phyloP scores from a whole-genome alignment of 1,139 yeast genomes.

The Yamadazyma membranifaciens region DNA sequence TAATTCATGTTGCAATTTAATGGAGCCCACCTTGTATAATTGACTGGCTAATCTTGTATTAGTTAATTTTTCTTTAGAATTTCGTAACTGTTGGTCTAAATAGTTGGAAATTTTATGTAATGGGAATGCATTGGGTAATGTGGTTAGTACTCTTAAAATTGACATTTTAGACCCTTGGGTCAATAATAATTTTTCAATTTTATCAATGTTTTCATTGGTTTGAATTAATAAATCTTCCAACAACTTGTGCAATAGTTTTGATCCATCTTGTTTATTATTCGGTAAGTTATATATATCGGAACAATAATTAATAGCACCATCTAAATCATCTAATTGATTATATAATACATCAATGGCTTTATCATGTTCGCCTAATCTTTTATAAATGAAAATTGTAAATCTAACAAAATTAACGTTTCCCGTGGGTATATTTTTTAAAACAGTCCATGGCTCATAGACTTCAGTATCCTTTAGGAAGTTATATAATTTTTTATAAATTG shows the following conservation, averaged over 20 bases:
- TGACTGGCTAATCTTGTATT: constrained; percentile 30
- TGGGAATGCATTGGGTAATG: constrained; percentile 51
- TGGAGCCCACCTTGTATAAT: constrained; percentile 36
- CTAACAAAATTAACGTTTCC: constrained; percentile 33
- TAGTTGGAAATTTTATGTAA: constrained; percentile 44
- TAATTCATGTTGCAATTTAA: constrained; percentile 34
- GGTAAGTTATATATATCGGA: constrained; percentile 44
- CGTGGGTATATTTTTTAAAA: constrained; percentile 38
- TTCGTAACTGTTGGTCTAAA: constrained; percentile 47
- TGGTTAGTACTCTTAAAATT: constrained; percentile 45
- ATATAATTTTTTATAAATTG: constrained; percentile 34
- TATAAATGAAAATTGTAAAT: constrained; percentile 58
- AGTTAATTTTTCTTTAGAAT: constrained; percentile 23
- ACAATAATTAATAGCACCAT: constrained; percentile 61
- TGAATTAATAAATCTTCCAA: constrained; percentile 39
- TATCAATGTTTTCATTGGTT: constrained; percentile 28
- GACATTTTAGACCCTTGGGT: constrained; percentile 57
- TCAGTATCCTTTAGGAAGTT: constrained; percentile 34
- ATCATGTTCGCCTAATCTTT: constrained; percentile 59
- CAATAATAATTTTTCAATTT: constrained; percentile 44
- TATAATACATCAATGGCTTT: constrained; percentile 65
- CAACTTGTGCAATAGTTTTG: constrained; percentile 33
- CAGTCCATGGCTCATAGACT: constrained; percentile 47
- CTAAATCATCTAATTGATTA: constrained; percentile 56
- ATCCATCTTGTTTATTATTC: constrained; percentile 38